Percentiles rank a stretch among this genome's conserved stretches.
phyloP scores from a whole-genome alignment of 2,329 filamentous ascomycete genomes.

The Aspergillus sergii region DNA sequence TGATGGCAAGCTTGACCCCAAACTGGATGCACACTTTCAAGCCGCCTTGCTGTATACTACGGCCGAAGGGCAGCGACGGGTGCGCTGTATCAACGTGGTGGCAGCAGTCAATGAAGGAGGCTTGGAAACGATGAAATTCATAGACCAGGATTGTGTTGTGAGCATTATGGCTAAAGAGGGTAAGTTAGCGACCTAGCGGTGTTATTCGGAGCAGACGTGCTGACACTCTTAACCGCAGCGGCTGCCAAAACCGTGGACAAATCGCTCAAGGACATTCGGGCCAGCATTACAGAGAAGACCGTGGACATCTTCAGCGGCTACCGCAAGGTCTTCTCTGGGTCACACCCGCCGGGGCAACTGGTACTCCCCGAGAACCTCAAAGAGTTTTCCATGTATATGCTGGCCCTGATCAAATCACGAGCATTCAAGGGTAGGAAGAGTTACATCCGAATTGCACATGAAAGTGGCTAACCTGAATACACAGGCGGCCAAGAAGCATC shows the following conservation, averaged over 20 bases:
- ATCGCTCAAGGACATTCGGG: constrained; percentile 81
- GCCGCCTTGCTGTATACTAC: constrained; percentile 93
- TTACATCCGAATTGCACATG: background rate
- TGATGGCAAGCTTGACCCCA: constrained; percentile 95
- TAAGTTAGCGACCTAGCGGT: constrained; percentile 24
- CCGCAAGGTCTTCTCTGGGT: constrained; percentile 85
- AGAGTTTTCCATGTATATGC: constrained; percentile 95
- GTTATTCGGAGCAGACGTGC: constrained; percentile 14
- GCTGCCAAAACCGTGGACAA: constrained; percentile 79
- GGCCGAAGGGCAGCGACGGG: constrained; percentile 81
- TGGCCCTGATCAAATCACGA: constrained; percentile 84
- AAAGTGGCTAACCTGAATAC: constrained; percentile 6
- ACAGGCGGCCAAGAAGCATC: constrained; percentile 81
- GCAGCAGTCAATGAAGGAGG: constrained; percentile 87
- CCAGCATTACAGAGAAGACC: constrained; percentile 82
- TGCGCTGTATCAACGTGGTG: constrained; percentile 90
- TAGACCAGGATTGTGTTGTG: constrained; percentile 93
- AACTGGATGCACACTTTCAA: constrained; percentile 97
- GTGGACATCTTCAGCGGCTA: constrained; percentile 92
- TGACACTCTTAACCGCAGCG: constrained; percentile 49
- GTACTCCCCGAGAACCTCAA: constrained; percentile 95
- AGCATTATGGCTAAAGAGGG: constrained; percentile 86
- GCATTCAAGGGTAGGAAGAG: constrained; percentile 73
- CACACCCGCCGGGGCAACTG: constrained; percentile 86
- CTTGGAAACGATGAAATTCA: constrained; percentile 82